Base-by-base conservation (phyloP, 305 asterid genomes). In the Rubia tinctorum region DNA sequence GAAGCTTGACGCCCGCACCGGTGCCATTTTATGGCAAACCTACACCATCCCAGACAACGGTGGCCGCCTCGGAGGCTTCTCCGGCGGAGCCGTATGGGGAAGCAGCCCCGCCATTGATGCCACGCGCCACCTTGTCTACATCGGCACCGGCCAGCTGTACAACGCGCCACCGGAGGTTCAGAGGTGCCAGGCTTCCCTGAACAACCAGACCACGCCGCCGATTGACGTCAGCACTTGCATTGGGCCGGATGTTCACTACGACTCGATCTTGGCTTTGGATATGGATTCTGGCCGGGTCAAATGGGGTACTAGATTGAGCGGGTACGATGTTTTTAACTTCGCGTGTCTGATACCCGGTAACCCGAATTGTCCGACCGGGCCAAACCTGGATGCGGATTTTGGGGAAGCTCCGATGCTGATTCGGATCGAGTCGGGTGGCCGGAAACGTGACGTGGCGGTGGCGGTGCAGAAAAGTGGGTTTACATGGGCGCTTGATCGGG, bases 381-480 rank as follows among this genome's bases (percentile, higher is more conserved):
- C 97, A 0, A 90, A 88, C 44, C n/a, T 80, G 79, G 97, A 89
- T 78, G 97, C 97, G 0, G 95, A 92, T 42, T 90, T 90, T 17
- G 97, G 98, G 5, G 98, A 92, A 86, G 96, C 97, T 0, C 93
- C 97, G 0, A 92, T 92, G 97, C 68, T 86, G 40, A 82, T 90
- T 23, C 83, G 79, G 8, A 80, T 90, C 1, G 2, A 40, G 0
- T 58, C 78, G 0, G 78, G 81, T 4, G 84, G 89, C 45, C 77
- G 77, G 15, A 7, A 39, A 20, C 82, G 84, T 1, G 93, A 90
- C 15, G 83, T 89, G 22, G 98, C 83, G 13, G 94, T 85, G 49
- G 96, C 90, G 0, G 98, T 87, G 70, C 94, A 90, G 76, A 92
- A 92, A 53, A 89, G 91, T 70, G 98, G 97, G 13, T 85, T 86